Conservation (phyloP, 345 rosid species). For the Lumnitzera littorea region DNA sequence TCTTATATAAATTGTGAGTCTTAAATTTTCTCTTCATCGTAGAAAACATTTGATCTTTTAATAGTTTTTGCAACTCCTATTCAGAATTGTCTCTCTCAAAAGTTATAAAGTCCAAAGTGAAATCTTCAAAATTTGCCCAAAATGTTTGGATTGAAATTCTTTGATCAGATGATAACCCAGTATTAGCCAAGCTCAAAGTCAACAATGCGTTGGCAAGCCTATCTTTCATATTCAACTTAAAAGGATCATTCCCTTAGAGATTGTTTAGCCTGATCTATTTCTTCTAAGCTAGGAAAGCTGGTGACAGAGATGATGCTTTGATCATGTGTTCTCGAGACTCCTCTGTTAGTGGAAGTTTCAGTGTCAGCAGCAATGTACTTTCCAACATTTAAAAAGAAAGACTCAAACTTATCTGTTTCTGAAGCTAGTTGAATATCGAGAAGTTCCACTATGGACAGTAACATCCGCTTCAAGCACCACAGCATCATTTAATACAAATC, state of each 20-base stretch:
- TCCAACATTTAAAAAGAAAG: too few relatives aligned
- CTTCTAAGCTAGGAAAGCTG: conserved; percentile 9
- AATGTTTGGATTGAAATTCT: conserved; percentile 1
- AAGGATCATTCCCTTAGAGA: conserved; percentile 15
- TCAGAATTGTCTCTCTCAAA: conserved; percentile 12
- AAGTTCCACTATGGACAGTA: too few relatives aligned
- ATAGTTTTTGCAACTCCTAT: conserved; percentile 7
- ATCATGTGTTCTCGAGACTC: too few relatives aligned
- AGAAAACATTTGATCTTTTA: conserved; percentile 9
- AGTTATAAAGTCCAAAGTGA: conserved; percentile 11
- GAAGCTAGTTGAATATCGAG: too few relatives aligned
- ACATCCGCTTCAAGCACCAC: too few relatives aligned
- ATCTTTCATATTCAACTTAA: conserved; percentile 15
- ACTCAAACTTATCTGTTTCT: too few relatives aligned
- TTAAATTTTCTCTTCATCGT: conserved; percentile 9
- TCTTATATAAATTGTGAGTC: conserved; percentile 2
- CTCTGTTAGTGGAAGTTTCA: too few relatives aligned
- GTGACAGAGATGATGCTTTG: too few relatives aligned
- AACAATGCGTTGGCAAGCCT: conserved; percentile 10
- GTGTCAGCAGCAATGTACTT: too few relatives aligned
- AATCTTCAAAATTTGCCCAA: conserved; percentile 10
- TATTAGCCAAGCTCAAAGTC: conserved; percentile 5
- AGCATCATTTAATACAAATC: too few relatives aligned
- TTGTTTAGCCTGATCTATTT: conserved; percentile 12
- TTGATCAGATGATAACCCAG: conserved; percentile 1